Evolutionary conservation across 495 filamentous ascomycete genomes (phyloP).

Genomic region (Neurospora sp.): DNA sequence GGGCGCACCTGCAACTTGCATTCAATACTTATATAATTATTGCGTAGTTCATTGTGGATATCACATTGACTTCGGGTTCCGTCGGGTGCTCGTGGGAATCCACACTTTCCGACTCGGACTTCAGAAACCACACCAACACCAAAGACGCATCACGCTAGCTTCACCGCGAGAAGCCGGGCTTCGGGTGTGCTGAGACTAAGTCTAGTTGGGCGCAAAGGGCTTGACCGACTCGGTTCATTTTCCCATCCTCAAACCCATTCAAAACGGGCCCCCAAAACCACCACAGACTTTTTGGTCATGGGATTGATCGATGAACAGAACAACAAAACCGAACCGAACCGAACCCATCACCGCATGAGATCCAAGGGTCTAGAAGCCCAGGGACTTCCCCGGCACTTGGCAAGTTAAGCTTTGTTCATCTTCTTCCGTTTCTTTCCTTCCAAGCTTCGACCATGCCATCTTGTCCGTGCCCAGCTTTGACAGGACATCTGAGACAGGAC

Average conservation of each 20-base stretch:
- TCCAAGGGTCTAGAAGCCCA: not conserved
- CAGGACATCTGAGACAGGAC: not conserved
- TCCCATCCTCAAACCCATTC: not conserved
- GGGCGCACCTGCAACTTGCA: not conserved
- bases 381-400: not conserved
- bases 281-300: not conserved
- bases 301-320: not conserved
- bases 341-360: not conserved
- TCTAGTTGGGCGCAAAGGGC: not conserved
- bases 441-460: not conserved
- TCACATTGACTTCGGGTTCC: not conserved
- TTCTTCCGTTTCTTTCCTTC: not conserved
- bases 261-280: not conserved
- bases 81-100: not conserved
- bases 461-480: not conserved
- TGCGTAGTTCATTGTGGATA: not conserved
- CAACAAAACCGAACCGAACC: not conserved
- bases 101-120: not conserved
- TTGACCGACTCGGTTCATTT: not conserved
- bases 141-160: not conserved
- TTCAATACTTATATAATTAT: not conserved
- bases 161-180: not conserved
- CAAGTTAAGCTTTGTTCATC: not conserved
- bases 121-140: not conserved
- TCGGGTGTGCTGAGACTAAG: not conserved